These are phyloP conservation scores for Solanum lignicaule DNA, from an alignment of 257 asterid genomes.

Conservation along the genomic window DNA sequence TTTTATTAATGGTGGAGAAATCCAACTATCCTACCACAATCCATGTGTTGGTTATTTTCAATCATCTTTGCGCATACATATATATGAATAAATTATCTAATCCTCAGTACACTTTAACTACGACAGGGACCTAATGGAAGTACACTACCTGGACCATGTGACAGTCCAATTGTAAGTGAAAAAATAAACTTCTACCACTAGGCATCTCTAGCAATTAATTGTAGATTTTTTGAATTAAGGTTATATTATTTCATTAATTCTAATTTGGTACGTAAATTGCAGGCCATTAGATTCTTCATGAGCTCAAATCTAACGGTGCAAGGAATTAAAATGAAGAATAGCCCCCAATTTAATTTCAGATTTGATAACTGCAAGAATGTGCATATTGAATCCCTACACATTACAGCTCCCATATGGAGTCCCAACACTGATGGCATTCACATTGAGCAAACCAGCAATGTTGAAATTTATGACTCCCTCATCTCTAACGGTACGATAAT, in stretches of 20 bases:
- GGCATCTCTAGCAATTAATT: neutral
- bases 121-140: slow-evolving; percentile 35
- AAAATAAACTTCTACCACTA: neutral
- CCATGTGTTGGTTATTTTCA: neutral
- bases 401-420: slow-evolving; percentile 43
- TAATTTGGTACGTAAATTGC: neutral
- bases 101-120: neutral
- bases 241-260: neutral
- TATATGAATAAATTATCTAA: neutral
- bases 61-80: neutral
- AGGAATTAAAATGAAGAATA: slow-evolving; percentile 37
- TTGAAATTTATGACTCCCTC: slow-evolving; percentile 36
- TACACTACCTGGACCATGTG: slow-evolving; percentile 38
- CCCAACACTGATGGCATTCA: slow-evolving; percentile 69
- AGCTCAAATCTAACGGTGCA: slow-evolving; percentile 45
- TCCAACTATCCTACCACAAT: neutral
- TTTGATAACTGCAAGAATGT: slow-evolving; percentile 47
- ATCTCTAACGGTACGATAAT: slow-evolving; percentile 31
- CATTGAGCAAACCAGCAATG: slow-evolving; percentile 45
- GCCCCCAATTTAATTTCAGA: slow-evolving; percentile 61
- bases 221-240: neutral
- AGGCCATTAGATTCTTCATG: slow-evolving; percentile 63
- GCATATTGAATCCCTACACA: slow-evolving; percentile 34
- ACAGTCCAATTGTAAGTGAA: slow-evolving; percentile 56
- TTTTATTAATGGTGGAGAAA: too few species aligned